phyloP scores from a whole-genome alignment of 345 rosid species.

The Eucalyptus sideroxylon region DNA sequence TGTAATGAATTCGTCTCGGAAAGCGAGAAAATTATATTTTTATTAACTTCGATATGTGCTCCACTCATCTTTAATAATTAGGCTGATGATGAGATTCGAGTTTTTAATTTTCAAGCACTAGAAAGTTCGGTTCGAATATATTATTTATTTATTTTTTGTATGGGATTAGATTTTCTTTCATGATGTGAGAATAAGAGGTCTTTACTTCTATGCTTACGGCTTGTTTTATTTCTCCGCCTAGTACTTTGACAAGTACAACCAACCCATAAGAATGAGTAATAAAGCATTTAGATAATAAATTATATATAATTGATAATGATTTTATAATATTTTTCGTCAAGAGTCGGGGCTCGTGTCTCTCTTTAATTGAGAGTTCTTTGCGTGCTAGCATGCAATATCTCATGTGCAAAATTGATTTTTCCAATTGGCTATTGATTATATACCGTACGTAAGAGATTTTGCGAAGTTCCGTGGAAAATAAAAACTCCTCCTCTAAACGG shows the following conservation, averaged over 20 bases:
- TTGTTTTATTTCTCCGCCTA: not conserved
- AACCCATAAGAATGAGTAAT: not conserved
- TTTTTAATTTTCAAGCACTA: rapidly evolving
- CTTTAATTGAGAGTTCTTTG: not conserved
- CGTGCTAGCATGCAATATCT: not conserved
- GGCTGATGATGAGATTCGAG: not conserved
- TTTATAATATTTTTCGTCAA: too few relatives aligned
- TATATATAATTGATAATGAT: not conserved
- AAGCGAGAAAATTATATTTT: not conserved
- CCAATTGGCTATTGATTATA: not conserved
- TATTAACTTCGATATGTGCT: rapidly evolving
- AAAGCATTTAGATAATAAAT: not conserved
- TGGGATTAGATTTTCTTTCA: not conserved
- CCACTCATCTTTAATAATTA: not conserved
- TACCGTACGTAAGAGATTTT: not conserved
- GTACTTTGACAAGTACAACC: not conserved
- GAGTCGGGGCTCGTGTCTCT: not conserved
- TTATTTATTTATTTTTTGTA: not conserved
- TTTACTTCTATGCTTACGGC: not conserved
- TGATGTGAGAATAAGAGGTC: not conserved
- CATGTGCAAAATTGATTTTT: not conserved
- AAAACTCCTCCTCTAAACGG: not conserved
- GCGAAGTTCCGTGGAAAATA: not conserved
- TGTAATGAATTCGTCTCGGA: too few relatives aligned
- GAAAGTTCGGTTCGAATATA: not conserved